These are phyloP conservation scores for Diphasiastrum complanatum DNA, from an alignment of 83 land plant species.

Conservation along the genomic window DNA sequence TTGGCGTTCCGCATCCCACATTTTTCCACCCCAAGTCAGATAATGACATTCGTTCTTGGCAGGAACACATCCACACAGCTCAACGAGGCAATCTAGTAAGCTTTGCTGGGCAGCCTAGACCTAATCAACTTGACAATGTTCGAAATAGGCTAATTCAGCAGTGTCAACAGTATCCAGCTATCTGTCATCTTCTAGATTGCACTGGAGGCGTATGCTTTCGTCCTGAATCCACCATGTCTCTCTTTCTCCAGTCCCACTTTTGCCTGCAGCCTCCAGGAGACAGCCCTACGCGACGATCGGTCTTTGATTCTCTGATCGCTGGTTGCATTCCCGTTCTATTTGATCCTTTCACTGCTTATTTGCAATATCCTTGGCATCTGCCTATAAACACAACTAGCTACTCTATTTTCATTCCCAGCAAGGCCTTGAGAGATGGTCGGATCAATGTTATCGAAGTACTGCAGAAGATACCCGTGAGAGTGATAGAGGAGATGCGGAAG, in stretches of 20 bases:
- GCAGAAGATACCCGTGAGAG: conserved; percentile 20
- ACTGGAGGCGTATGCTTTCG: conserved; percentile 20
- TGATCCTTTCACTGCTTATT: conserved; percentile 52
- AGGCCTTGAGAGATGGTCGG: conserved; percentile 32
- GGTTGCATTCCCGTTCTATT: conserved; percentile 77
- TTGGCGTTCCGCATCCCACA: conserved; percentile 71
- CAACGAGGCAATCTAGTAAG: conserved; percentile 24
- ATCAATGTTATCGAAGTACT: conserved; percentile 47
- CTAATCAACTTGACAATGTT: conserved; percentile 31
- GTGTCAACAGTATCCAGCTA: conserved; percentile 18
- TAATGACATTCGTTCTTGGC: conserved; percentile 47
- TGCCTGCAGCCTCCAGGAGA: conserved; percentile 71
- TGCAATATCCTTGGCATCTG: conserved; percentile 73
- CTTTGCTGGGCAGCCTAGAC: conserved; percentile 55
- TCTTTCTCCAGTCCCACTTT: conserved; percentile 55
- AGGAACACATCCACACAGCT: conserved; percentile 18
- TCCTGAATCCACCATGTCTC: conserved; percentile 29
- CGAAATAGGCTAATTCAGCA: conserved; percentile 42
- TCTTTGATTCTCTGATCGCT: conserved; percentile 52
- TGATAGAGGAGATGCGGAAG: conserved; percentile 46
- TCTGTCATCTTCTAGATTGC: conserved; percentile 38
- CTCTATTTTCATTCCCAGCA: conserved; percentile 45
- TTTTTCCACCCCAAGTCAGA: conserved; percentile 63
- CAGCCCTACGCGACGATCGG: conserved; percentile 55
- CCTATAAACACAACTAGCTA: conserved; percentile 40